Percentiles rank a stretch among this genome's conserved stretches.
Conservation (phyloP, 2,329 filamentous ascomycete genomes). For the Pseudogymnoascus sp. region DNA sequence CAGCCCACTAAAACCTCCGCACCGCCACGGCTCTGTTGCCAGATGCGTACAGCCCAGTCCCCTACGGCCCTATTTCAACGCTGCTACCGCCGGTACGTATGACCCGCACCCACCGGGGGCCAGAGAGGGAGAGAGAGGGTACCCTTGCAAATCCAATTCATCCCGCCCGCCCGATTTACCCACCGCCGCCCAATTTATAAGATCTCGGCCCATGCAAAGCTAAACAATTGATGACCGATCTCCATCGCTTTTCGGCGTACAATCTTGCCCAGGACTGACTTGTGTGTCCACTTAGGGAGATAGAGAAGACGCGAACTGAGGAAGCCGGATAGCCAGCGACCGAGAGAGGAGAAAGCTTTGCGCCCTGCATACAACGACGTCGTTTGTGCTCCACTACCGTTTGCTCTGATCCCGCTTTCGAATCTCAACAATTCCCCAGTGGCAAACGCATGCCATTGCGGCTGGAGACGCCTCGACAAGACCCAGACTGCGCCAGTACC, state of each 20-base stretch:
- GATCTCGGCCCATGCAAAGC: constrained; percentile 1
- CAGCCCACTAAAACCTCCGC: neutral
- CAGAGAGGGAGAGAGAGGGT: neutral
- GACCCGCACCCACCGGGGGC: neutral
- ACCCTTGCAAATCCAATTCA: neutral
- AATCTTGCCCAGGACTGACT: neutral
- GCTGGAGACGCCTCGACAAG: neutral
- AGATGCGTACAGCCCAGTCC: neutral
- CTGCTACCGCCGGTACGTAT: constrained; percentile 2
- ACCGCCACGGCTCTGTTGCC: neutral
- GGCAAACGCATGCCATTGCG: constrained; percentile 1
- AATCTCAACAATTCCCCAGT: neutral
- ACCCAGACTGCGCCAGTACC: neutral
- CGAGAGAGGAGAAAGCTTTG: neutral
- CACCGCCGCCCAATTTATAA: constrained; percentile 2
- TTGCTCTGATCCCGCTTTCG: neutral
- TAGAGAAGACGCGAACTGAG: neutral
- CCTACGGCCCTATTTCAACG: constrained; percentile 1
- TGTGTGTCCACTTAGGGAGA: neutral
- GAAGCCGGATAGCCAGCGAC: neutral
- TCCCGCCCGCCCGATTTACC: neutral
- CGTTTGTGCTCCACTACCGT: neutral
- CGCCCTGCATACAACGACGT: neutral
- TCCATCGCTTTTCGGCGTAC: neutral
- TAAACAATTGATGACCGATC: neutral